These are phyloP conservation scores for Metarhizium sp. DNA, from an alignment of 2,329 filamentous ascomycete genomes.

Conservation along the genomic window DNA sequence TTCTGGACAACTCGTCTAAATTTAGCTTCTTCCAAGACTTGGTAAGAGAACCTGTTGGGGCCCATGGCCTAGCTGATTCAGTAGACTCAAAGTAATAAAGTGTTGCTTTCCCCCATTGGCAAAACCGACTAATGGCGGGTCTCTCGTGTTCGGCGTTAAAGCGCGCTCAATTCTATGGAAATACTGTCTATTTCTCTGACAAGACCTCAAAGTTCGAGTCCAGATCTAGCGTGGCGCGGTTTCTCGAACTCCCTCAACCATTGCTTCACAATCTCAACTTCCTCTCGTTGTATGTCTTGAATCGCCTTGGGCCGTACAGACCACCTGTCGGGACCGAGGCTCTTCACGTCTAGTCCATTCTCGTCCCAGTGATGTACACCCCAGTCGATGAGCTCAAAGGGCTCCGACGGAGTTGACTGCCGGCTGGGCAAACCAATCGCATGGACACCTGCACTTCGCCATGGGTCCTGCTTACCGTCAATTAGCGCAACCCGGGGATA, in stretches of 20 bases:
- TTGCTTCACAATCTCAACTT: slow-evolving; percentile 52
- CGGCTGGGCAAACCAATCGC: slow-evolving; percentile 50
- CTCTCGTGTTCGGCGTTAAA: too few relatives aligned
- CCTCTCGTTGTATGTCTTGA: slow-evolving; percentile 45
- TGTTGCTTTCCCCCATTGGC: too few relatives aligned
- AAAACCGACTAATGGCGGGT: too few relatives aligned
- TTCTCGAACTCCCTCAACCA: slow-evolving; percentile 53
- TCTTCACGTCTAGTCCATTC: slow-evolving; percentile 40
- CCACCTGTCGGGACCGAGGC: slow-evolving; percentile 33
- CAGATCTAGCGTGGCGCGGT: too few relatives aligned
- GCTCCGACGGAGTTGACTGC: slow-evolving; percentile 52
- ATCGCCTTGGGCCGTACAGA: slow-evolving; percentile 53
- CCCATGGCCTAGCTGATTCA: too few relatives aligned
- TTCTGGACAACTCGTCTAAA: too few relatives aligned
- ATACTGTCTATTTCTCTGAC: too few relatives aligned
- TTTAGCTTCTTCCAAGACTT: too few relatives aligned
- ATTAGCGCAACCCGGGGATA: slow-evolving; percentile 68
- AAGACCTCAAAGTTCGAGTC: too few relatives aligned
- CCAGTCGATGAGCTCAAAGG: slow-evolving; percentile 63
- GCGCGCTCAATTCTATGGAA: too few relatives aligned
- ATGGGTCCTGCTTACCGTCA: slow-evolving; percentile 72
- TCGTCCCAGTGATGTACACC: slow-evolving; percentile 79
- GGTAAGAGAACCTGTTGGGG: too few relatives aligned
- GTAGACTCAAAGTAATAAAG: too few relatives aligned
- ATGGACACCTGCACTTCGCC: slow-evolving; percentile 66